Conservation (phyloP, 2,329 filamentous ascomycete species). For the Colletotrichum spaethianum region DNA sequence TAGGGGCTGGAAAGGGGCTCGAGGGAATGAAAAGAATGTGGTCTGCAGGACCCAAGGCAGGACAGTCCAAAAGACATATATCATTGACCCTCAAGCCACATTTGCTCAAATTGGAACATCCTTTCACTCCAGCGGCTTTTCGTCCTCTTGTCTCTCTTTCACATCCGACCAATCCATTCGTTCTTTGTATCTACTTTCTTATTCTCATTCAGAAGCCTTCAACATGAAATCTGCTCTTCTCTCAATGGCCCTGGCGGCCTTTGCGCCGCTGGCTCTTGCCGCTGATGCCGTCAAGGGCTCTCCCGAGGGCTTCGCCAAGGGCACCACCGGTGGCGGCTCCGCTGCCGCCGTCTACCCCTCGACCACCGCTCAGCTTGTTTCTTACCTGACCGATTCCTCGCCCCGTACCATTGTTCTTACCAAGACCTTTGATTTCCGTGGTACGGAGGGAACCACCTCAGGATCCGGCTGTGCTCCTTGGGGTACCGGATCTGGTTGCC, state of each 20-base stretch:
- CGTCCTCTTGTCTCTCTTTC: constrained; percentile 29
- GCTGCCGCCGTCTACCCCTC: constrained; percentile 68
- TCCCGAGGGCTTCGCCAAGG: constrained; percentile 58
- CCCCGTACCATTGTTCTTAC: constrained; percentile 71
- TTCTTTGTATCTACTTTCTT: constrained; percentile 25
- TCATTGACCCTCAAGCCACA: constrained; percentile 14
- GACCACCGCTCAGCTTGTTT: constrained; percentile 69
- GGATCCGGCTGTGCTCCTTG: constrained; percentile 13
- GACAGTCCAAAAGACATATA: constrained; percentile 18
- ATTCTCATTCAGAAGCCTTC: constrained; percentile 1
- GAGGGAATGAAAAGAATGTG: neutral
- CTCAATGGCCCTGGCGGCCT: constrained; percentile 38
- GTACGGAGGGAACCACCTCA: constrained; percentile 9
- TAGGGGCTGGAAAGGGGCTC: neutral
- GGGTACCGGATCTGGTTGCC: constrained; percentile 63
- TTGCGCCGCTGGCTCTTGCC: constrained; percentile 33
- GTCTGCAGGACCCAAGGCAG: neutral
- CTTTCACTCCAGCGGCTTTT: constrained; percentile 28
- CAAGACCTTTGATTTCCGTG: constrained; percentile 68
- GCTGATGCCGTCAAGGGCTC: constrained; percentile 56
- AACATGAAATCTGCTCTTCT: constrained; percentile 35
- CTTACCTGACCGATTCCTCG: constrained; percentile 68
- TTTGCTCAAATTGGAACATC: constrained; percentile 5
- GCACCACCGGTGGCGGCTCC: constrained; percentile 69
- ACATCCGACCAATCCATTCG: constrained; percentile 20